Conservation (phyloP, 805 yeast genomes). For the Hanseniaspora valbyensis region DNA sequence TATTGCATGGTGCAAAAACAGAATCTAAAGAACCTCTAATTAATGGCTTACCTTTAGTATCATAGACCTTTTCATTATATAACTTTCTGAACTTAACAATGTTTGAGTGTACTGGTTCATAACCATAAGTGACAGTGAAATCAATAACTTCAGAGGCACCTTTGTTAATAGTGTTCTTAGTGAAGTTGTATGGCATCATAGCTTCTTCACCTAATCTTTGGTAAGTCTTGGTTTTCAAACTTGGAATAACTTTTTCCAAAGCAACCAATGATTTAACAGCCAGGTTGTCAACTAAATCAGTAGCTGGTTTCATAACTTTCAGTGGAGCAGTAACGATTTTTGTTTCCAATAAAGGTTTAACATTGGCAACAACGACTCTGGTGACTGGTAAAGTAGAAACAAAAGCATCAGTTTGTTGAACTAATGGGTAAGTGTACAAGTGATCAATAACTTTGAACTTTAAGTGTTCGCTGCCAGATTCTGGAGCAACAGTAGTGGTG, state of each 20-base stretch:
- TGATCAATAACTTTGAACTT: slow-evolving; percentile 33
- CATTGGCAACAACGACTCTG: slow-evolving; percentile 27
- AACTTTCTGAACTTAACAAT: slow-evolving; percentile 39
- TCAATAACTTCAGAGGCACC: slow-evolving; percentile 28
- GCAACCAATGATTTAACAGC: slow-evolving; percentile 46
- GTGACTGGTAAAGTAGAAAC: slow-evolving; percentile 31
- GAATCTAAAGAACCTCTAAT: slow-evolving; percentile 56
- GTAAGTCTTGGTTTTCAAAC: slow-evolving; percentile 43
- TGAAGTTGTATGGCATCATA: slow-evolving; percentile 42
- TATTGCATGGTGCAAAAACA: slow-evolving; percentile 50
- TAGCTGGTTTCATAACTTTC: slow-evolving; percentile 33
- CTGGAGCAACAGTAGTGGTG: not conserved
- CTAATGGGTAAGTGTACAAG: slow-evolving; percentile 39
- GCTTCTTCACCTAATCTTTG: slow-evolving; percentile 39
- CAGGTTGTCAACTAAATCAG: slow-evolving; percentile 39
- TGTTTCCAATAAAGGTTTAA: slow-evolving; percentile 29
- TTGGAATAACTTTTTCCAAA: slow-evolving; percentile 52
- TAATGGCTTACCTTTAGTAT: slow-evolving; percentile 51
- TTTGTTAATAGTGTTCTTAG: slow-evolving; percentile 33
- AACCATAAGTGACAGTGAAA: slow-evolving; percentile 30
- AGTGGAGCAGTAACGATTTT: slow-evolving; percentile 24
- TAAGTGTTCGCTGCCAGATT: slow-evolving; percentile 1
- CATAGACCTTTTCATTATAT: slow-evolving; percentile 42
- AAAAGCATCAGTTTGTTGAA: slow-evolving; percentile 32
- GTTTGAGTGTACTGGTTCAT: slow-evolving; percentile 40